These are phyloP conservation scores for Blakeslea trispora DNA, from an alignment of 371 early-diverging fungal species.

Conservation along the genomic window DNA sequence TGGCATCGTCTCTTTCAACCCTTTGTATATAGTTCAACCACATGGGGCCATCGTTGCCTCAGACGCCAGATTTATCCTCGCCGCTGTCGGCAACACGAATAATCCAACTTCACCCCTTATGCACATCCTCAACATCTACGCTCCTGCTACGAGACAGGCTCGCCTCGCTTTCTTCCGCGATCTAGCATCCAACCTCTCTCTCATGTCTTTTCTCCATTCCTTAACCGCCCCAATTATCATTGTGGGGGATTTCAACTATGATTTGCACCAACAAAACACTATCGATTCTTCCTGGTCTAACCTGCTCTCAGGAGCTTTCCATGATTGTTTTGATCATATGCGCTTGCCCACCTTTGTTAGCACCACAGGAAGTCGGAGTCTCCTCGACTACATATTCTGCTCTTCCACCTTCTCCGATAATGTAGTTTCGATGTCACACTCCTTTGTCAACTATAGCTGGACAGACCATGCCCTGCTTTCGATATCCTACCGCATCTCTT, in stretches of 20 bases:
- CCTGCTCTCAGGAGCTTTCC: background rate
- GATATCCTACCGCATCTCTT: background rate
- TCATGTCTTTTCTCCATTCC: background rate
- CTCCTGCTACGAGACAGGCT: background rate
- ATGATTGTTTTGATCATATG: background rate
- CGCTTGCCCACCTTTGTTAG: background rate
- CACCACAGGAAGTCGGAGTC: background rate
- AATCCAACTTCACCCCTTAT: background rate
- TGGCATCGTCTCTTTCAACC: background rate
- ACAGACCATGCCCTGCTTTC: background rate
- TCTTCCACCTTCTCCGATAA: background rate
- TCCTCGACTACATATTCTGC: background rate
- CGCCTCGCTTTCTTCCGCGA: background rate
- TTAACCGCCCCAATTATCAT: background rate
- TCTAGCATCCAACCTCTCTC: background rate
- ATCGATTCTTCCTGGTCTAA: background rate
- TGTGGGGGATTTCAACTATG: background rate
- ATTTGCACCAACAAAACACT: background rate
- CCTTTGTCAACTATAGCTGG: constrained; percentile 1
- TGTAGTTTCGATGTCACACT: background rate
- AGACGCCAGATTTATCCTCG: background rate
- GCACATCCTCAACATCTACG: background rate
- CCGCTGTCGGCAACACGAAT: background rate
- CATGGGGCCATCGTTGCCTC: background rate
- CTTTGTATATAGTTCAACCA: background rate